Base-by-base conservation (phyloP, 331 rosid species). In the Malus hybrid region DNA sequence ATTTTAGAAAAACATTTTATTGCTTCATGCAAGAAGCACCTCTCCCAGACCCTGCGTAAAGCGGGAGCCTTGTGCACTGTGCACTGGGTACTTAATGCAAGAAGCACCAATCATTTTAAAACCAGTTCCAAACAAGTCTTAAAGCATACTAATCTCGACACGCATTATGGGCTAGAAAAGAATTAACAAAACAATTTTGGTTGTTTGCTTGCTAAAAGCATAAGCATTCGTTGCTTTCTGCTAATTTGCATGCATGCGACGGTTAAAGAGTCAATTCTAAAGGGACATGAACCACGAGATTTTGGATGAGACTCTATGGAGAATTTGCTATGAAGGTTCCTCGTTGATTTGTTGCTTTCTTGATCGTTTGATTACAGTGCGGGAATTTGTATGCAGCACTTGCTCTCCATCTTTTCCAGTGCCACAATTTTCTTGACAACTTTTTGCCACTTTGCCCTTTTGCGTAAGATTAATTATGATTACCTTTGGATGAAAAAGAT, bases 261-360 rank as follows among this genome's bases (percentile, higher is more conserved):
- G 2, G 12, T 11, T 57, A 15, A 34, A 14, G 34, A 52, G 69
- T 66, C 77, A 61, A 48, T 36, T 67, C 27, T 74, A 3, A 46
- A 24, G 33, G 44, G 61, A 67, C 83, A 31, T 60, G 9, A 31
- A n/a, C 66, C 48, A 29, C 18, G 36, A 80, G 19, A 69, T 12
- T 74, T 71, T 76, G 70, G 77, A 80, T 70, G 70, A 10, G 55
- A 67, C 57, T 39, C 14, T 5, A 15, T 5, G 33, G 77, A 63
- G 72, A 80, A 76, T 76, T 52, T 76, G 62, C 80, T 19, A 2
- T 71, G 84, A 80, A 80, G 77, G 50, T 80, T 80, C 84, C 77
- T 57, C 11, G 7, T 44, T 42, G 11, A 34, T 64, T 65, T 76
- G 84, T 55, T 75, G 70, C 19, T 39, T 63, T 61, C 74, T 62